Evolutionary conservation across 2,329 filamentous ascomycete genomes (phyloP).

Genomic region (Colletotrichum higginsianum): DNA sequence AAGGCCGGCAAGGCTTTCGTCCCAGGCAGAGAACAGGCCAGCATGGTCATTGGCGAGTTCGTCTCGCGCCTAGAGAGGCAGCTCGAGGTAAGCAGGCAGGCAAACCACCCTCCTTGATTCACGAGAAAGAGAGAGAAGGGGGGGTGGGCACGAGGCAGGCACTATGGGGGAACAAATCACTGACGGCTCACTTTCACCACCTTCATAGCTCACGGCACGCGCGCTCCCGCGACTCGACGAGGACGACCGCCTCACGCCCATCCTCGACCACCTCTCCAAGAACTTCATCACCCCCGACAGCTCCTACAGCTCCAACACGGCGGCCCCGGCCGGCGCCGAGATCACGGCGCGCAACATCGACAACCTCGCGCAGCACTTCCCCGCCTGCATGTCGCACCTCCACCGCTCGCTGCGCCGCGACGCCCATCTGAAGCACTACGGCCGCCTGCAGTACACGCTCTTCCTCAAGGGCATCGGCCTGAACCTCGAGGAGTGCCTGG

Average conservation of each 20-base stretch:
- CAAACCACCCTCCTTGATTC: background rate
- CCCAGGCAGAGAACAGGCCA: constrained; percentile 86
- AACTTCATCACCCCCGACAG: constrained; percentile 95
- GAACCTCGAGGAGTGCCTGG: constrained; percentile 88
- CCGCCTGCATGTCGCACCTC: constrained; percentile 93
- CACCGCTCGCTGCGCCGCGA: constrained; percentile 90
- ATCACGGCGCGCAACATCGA: constrained; percentile 88
- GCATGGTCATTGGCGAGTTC: constrained; percentile 92
- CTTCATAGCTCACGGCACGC: constrained; percentile 82
- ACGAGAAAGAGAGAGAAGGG: background rate
- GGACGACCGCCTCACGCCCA: constrained; percentile 86
- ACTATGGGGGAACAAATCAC: background rate
- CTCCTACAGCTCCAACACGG: constrained; percentile 76
- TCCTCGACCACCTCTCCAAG: constrained; percentile 85
- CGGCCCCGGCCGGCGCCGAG: constrained; percentile 77
- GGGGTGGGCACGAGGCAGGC: background rate
- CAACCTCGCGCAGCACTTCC: constrained; percentile 84
- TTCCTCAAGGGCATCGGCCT: constrained; percentile 97
- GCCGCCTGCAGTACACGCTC: constrained; percentile 92
- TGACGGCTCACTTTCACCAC: constrained; percentile 20
- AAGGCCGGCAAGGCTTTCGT: constrained; percentile 91
- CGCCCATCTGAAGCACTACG: constrained; percentile 92
- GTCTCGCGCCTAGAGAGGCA: constrained; percentile 83
- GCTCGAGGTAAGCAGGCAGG: constrained; percentile 67
- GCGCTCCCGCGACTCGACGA: constrained; percentile 94